Conservation (phyloP, 768 basidiomycete genomes). For the Amylocystis lapponica region DNA sequence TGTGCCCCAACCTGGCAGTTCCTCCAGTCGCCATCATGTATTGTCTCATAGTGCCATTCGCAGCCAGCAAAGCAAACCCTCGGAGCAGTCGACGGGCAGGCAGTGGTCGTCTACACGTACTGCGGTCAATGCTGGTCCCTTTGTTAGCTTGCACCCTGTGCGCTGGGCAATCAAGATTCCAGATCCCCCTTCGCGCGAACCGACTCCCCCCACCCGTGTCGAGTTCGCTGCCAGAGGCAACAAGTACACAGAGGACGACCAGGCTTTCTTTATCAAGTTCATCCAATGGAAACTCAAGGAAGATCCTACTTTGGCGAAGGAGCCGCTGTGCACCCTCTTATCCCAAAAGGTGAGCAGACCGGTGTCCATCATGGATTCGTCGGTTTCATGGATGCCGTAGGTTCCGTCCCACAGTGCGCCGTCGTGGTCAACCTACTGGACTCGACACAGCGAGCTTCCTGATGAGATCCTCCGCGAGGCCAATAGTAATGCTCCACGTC, state of each 20-base stretch:
- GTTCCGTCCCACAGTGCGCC: constrained; percentile 58
- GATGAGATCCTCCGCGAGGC: constrained; percentile 43
- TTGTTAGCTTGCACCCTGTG: too few relatives aligned
- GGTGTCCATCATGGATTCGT: neutral
- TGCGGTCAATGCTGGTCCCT: too few relatives aligned
- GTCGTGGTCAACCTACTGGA: constrained; percentile 70
- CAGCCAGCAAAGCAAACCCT: too few relatives aligned
- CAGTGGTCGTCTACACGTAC: too few relatives aligned
- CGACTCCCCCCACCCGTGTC: constrained; percentile 53
- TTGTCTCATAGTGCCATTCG: too few relatives aligned
- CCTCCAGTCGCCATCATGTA: too few relatives aligned
- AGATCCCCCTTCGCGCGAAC: constrained; percentile 61
- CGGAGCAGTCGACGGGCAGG: too few relatives aligned
- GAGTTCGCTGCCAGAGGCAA: constrained; percentile 45
- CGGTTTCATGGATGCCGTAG: constrained; percentile 27
- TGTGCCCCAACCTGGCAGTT: too few relatives aligned
- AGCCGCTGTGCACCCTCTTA: constrained; percentile 48
- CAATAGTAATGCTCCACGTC: too few relatives aligned
- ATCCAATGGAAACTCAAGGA: constrained; percentile 54
- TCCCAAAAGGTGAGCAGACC: constrained; percentile 51
- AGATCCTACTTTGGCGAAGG: constrained; percentile 47
- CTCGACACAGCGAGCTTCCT: constrained; percentile 55
- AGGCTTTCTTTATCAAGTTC: constrained; percentile 60
- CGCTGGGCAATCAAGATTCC: too few relatives aligned
- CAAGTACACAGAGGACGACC: constrained; percentile 62